Evolutionary conservation across 352 stramenopile species (phyloP), one percentile per base, ranked within the genome.

Genomic region (Globisporangium abappressorium): DNA sequence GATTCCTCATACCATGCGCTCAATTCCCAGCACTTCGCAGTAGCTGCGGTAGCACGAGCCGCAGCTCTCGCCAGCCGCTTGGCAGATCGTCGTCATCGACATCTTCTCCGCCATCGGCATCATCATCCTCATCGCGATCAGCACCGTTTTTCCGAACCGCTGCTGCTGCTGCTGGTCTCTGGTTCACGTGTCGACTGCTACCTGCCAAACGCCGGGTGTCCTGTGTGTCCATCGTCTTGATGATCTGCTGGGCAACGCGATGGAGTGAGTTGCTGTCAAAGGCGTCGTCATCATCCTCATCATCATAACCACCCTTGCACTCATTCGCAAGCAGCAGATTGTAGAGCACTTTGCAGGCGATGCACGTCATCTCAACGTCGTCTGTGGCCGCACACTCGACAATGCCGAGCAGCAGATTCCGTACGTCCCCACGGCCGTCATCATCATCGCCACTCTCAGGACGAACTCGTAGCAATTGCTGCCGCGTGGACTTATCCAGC

Each of bases 321-420:
- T 74, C 64, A 38, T 70, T 78, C 5, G 64, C 55, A 4, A 91
- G 47, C 24, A 93, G 65, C n/a, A 97, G 58, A 60, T 97, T 97
- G 73, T 89, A 94, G 2, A 97, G 75, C 24, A 83, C 81, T 70
- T 97, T 95, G 62, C 81, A 87, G 1, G 83, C 78, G n/a, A 97
- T 84, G 4, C 84, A 79, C 46, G 81, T 83, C 81, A 96, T 89
- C 8, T 86, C 78, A 7, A 88, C 53, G 57, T 96, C 87, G 33
- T 91, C 77, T 0, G 78, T 64, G 0, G 75, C 87, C 0, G 84
- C 82, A 62, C 73, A 82, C 60, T 92, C 77, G 6, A 95, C 71
- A 53, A 90, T 70, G 3, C 73, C 75, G 0, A 81, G 62, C 11
- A 97, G 67, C 36, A 87, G 34, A 2, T 57, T 73, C 0, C 77